Conservation (phyloP, 179 eudicot genomes). For the Sideroxylon spinosum region DNA sequence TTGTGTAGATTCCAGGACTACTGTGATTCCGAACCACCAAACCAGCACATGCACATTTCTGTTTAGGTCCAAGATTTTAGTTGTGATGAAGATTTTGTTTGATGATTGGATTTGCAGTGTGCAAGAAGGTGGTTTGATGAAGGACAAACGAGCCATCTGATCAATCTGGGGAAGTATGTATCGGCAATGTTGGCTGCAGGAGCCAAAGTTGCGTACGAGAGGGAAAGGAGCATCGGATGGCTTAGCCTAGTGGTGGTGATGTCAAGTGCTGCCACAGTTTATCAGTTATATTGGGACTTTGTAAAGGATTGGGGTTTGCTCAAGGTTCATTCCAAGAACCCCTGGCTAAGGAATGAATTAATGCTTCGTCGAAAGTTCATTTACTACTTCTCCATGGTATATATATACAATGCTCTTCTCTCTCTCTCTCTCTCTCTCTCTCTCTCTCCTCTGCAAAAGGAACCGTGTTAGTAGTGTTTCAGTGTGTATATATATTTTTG, state of each 20-base stretch:
- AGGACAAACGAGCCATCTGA: conserved; percentile 69
- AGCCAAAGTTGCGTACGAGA: conserved; percentile 85
- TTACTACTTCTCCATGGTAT: conserved; percentile 91
- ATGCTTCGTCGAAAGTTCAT: conserved; percentile 67
- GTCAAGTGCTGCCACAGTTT: conserved; percentile 81
- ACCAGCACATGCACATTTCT: no score
- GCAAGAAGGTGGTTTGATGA: conserved; percentile 98
- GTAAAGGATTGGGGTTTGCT: conserved; percentile 97
- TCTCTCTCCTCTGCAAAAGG: background rate
- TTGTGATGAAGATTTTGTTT: background rate
- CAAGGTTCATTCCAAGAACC: conserved; percentile 71
- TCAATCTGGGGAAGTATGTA: conserved; percentile 87
- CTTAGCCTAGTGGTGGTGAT: conserved; percentile 57
- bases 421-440: background rate
- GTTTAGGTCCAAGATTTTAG: background rate
- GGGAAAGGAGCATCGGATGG: conserved; percentile 57
- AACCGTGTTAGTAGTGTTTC: background rate
- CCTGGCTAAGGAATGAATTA: conserved; percentile 87
- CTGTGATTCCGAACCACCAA: no score
- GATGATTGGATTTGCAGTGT: conserved; percentile 40
- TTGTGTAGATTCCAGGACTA: no score
- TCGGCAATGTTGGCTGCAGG: conserved; percentile 99
- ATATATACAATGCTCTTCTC: background rate
- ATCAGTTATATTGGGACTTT: conserved; percentile 96
- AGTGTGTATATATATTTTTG: no score